phyloP scores from a whole-genome alignment of 257 asterid species.

The Perilla frutescens region DNA sequence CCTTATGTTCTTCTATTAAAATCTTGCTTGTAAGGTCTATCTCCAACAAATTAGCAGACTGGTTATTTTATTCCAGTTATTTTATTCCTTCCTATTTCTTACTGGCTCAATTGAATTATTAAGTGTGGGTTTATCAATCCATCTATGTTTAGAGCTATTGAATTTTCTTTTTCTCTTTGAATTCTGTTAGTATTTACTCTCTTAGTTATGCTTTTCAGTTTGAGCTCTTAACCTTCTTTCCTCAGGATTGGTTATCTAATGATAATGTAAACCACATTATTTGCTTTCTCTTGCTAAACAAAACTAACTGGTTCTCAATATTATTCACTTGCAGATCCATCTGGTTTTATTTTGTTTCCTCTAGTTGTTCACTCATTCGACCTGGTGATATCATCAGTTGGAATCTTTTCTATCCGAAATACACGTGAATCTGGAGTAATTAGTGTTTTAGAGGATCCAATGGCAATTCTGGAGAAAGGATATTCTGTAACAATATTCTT shows the following conservation, averaged over 20 bases:
- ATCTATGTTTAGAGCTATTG: not conserved
- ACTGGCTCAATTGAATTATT: not conserved
- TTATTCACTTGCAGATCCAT: slow-evolving; percentile 79
- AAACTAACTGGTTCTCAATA: slow-evolving; percentile 22
- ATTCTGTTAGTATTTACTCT: slow-evolving; percentile 13
- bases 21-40: slow-evolving; percentile 4
- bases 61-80: slow-evolving; percentile 4
- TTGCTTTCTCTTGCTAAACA: slow-evolving; percentile 19
- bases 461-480: slow-evolving; percentile 93
- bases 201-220: slow-evolving; percentile 3
- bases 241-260: slow-evolving; percentile 11
- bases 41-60: slow-evolving; percentile 24
- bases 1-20: slow-evolving; percentile 1
- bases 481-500: slow-evolving; percentile 84
- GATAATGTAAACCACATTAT: slow-evolving; percentile 13
- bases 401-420: slow-evolving; percentile 82
- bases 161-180: not conserved
- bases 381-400: slow-evolving; percentile 89
- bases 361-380: slow-evolving; percentile 99
- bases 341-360: slow-evolving; percentile 97
- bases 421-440: slow-evolving; percentile 74
- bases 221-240: slow-evolving; percentile 17
- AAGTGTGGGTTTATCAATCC: slow-evolving; percentile 10
- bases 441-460: slow-evolving; percentile 90
- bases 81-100: not conserved